Evolutionary conservation across 2,329 filamentous ascomycete species (phyloP).

Genomic region (Botrytis pseudocinerea): DNA sequence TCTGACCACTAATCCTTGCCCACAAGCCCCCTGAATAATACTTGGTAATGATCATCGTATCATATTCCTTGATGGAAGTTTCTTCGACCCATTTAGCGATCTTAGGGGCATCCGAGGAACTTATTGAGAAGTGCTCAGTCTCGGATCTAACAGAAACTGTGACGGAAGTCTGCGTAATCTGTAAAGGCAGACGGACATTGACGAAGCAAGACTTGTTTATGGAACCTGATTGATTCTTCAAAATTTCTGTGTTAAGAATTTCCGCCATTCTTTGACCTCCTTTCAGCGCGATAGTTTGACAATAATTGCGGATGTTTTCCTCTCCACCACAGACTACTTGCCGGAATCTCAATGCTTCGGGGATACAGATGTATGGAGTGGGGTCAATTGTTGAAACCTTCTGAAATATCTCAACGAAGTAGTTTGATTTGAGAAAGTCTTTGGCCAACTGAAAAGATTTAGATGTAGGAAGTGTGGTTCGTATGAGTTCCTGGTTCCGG

Average conservation of each 20-base stretch:
- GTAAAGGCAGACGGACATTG: constrained; percentile 68
- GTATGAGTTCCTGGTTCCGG: constrained; percentile 74
- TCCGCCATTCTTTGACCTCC: constrained; percentile 62
- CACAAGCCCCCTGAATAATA: background rate
- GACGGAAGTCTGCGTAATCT: background rate
- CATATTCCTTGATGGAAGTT: background rate
- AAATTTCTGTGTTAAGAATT: constrained; percentile 65
- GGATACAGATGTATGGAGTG: constrained; percentile 70
- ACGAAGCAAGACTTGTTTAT: constrained; percentile 41
- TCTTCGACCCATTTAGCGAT: background rate
- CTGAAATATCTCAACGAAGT: constrained; percentile 70
- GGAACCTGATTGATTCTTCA: background rate
- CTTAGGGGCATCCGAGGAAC: background rate
- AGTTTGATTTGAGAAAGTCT: constrained; percentile 43
- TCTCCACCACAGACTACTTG: constrained; percentile 72
- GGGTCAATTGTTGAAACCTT: constrained; percentile 76
- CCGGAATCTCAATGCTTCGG: constrained; percentile 71
- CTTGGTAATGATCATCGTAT: background rate
- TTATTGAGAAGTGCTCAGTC: background rate
- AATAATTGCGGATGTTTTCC: constrained; percentile 63
- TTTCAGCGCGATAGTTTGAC: constrained; percentile 59
- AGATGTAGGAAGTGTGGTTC: constrained; percentile 74
- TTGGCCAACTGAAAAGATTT: constrained; percentile 61
- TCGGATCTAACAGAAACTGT: background rate
- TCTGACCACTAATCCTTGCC: background rate